Evolutionary conservation across 495 filamentous ascomycete species (phyloP).

Genomic region (Stereocaulon alpinum): DNA sequence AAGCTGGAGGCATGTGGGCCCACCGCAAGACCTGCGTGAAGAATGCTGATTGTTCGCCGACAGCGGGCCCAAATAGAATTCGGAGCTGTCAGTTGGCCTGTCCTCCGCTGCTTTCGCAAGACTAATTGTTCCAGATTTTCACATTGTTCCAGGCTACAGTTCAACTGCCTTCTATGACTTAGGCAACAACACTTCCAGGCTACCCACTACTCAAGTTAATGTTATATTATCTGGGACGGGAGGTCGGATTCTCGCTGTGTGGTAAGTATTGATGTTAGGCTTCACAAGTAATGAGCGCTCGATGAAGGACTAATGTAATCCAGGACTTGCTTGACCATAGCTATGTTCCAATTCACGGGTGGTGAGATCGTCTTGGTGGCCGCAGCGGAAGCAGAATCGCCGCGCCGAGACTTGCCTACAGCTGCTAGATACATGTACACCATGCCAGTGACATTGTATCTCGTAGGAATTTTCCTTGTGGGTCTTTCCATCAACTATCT

Average conservation of each 20-base stretch:
- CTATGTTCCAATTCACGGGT: slow-evolving; percentile 36
- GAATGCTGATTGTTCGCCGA: background rate
- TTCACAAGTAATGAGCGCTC: background rate
- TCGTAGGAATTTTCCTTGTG: slow-evolving; percentile 24
- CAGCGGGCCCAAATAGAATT: slow-evolving; percentile 18
- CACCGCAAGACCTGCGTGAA: background rate
- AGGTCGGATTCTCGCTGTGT: slow-evolving; percentile 24
- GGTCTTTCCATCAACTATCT: slow-evolving; percentile 28
- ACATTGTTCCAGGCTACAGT: slow-evolving; percentile 20
- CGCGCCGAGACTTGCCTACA: slow-evolving; percentile 22
- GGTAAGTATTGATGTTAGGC: slow-evolving; percentile 13
- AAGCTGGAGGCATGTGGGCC: slow-evolving; percentile 20
- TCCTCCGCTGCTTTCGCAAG: background rate
- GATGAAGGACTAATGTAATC: background rate
- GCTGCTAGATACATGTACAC: slow-evolving; percentile 26
- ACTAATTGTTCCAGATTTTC: slow-evolving; percentile 8
- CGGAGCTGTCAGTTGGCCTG: background rate
- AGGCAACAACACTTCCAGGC: background rate
- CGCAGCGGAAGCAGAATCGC: slow-evolving; percentile 31
- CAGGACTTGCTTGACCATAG: slow-evolving; percentile 33
- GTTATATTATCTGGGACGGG: slow-evolving; percentile 18
- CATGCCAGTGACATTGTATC: slow-evolving; percentile 24
- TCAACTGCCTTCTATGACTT: slow-evolving; percentile 18
- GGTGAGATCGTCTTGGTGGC: slow-evolving; percentile 35
- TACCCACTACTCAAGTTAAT: background rate